Base-by-base conservation (phyloP, 371 early-diverging fungal genomes). In the Spraguea lophii region DNA sequence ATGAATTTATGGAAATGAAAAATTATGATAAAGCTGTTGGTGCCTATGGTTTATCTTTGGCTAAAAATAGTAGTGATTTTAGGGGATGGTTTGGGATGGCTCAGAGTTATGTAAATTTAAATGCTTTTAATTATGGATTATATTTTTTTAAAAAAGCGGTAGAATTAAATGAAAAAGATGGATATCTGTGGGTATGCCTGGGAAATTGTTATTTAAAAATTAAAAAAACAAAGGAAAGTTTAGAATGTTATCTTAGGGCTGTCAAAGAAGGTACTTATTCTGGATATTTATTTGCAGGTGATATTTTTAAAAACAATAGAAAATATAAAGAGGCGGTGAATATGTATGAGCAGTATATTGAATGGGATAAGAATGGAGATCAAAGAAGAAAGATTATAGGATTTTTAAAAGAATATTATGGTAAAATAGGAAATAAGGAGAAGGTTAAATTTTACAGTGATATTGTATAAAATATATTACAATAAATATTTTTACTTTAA, bases 1-100 rank as follows among this genome's bases (percentile, higher is more conserved):
- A 65, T 52, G 66, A 65, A 32, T 61, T 57, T 37, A 39, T 61
- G 32, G 56, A 58, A 26, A 30, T 57, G 52, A 65, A 61, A 36
- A 54, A 57, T 17, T 56, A 47, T 24, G 53, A 55, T n/a, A 51
- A 54, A 9, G 54, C 61, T 20, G 58, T 65, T 2, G 49, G 52
- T 25, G 49, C 59, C 10, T 61, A 58, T 37, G 61, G 54, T 34
- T 23, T 40, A 26, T 52, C 57, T 12, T 36, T 65, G 15, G 57
- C 47, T 34, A 34, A 47, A 25, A 54, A 51, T 27, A 44, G 50
- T 25, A 49, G 51, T 21, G 61, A 65, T 38, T 58, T 61, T 42
- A 23, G 61, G 0, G 66, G 50, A 23, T 65, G 61, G 61, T 49
- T 46, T 20, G 48, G 49, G 15, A 57, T 61, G 49, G 61, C 59